Conservation (phyloP, 352 stramenopile species). For the Achlya hypogyna region DNA sequence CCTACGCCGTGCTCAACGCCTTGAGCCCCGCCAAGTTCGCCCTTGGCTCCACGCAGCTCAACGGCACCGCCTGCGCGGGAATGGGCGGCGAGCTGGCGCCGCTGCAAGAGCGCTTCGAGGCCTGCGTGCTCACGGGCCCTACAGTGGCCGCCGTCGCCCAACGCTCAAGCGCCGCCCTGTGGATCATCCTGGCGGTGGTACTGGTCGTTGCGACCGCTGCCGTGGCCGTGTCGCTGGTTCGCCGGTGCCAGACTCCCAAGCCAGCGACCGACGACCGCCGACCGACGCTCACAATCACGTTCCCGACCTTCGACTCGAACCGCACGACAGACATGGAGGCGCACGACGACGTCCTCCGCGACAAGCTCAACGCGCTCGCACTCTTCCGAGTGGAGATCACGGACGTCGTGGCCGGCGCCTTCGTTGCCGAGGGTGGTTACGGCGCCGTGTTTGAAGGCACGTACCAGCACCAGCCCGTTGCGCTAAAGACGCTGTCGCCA, state of each 20-base stretch:
- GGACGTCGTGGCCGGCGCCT: slow-evolving; percentile 59
- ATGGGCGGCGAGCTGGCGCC: not conserved
- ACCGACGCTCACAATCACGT: not conserved
- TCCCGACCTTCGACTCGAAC: not conserved
- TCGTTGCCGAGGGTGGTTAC: slow-evolving; percentile 68
- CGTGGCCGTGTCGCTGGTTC: not conserved
- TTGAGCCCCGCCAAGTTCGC: not conserved
- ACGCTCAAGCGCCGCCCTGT: not conserved
- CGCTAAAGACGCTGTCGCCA: slow-evolving; percentile 68
- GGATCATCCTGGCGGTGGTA: not conserved
- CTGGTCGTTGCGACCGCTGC: not conserved
- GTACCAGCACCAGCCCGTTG: slow-evolving; percentile 61
- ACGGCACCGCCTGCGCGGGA: not conserved
- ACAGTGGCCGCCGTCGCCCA: not conserved
- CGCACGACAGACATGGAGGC: not conserved
- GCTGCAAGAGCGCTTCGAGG: not conserved
- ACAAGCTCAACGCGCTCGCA: slow-evolving; percentile 60
- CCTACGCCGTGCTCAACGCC: not conserved
- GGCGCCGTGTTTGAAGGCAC: slow-evolving; percentile 31
- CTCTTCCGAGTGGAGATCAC: slow-evolving; percentile 35
- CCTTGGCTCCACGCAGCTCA: not conserved
- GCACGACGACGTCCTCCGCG: slow-evolving; percentile 18
- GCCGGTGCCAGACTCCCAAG: not conserved
- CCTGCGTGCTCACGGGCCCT: not conserved
- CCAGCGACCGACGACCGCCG: not conserved